These are phyloP conservation scores for Magnolia sinica DNA, from an alignment of 164 flowering plant genomes.

Conservation along the genomic window DNA sequence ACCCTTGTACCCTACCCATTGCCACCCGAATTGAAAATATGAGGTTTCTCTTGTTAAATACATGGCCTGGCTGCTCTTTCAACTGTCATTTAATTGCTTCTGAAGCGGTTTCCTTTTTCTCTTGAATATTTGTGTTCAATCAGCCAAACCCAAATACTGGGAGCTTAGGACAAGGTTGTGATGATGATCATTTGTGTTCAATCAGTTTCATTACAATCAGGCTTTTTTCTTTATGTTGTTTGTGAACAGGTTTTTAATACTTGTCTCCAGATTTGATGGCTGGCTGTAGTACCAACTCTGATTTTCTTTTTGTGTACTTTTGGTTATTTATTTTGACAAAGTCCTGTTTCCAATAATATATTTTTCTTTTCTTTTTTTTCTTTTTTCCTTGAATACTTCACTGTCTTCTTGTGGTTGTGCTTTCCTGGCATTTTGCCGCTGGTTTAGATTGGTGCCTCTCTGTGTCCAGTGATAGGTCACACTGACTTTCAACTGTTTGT, in stretches of 20 bases:
- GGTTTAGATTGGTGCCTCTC: not conserved
- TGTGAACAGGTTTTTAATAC: not conserved
- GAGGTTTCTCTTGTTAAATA: conserved; percentile 6
- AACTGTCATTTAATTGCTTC: not conserved
- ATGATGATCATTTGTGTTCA: too few species aligned
- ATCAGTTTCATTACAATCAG: too few species aligned
- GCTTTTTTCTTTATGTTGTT: too few species aligned
- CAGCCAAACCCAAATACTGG: too few species aligned
- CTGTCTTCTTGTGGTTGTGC: not conserved
- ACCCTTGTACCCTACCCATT: too few species aligned
- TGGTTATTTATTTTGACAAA: not conserved
- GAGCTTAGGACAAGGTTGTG: too few species aligned
- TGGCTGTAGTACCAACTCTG: not conserved
- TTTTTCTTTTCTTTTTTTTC: not conserved
- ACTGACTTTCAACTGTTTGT: conserved; percentile 2
- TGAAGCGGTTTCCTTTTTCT: not conserved
- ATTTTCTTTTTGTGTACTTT: not conserved
- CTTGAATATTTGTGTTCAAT: not conserved
- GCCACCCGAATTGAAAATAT: not conserved
- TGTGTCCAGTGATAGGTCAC: not conserved
- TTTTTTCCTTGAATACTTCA: not conserved
- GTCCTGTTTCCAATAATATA: not conserved
- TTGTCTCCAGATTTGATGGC: not conserved
- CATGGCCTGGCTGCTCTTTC: not conserved
- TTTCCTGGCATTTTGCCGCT: not conserved